Conservation (phyloP, 1,139 yeast genomes). For the Yamadazyma diospyri region DNA sequence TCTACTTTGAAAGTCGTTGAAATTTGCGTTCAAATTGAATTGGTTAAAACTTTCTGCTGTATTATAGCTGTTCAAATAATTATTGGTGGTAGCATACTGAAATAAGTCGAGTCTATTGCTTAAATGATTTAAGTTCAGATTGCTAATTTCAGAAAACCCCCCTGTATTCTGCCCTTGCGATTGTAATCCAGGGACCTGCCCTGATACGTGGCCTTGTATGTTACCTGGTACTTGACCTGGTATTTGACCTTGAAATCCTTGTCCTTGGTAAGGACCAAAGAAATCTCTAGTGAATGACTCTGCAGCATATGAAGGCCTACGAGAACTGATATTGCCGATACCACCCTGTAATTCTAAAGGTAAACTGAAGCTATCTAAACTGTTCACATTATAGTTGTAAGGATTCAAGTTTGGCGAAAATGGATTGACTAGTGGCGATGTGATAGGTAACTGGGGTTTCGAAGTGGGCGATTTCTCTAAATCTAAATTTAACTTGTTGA, state of each 20-base stretch:
- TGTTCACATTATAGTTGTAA: constrained; percentile 4
- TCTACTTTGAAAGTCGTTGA: constrained; percentile 41
- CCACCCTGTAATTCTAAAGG: constrained; percentile 66
- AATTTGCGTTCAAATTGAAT: constrained; percentile 33
- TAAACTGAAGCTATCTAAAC: constrained; percentile 34
- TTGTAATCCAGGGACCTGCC: neutral
- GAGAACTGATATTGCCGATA: constrained; percentile 53
- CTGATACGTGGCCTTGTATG: constrained; percentile 1
- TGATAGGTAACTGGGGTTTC: constrained; percentile 11
- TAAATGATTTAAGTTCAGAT: constrained; percentile 1
- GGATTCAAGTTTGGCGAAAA: constrained; percentile 14
- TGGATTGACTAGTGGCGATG: constrained; percentile 15
- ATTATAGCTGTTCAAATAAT: constrained; percentile 19
- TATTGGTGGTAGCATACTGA: constrained; percentile 16
- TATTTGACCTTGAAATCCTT: neutral
- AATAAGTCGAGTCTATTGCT: constrained; percentile 10
- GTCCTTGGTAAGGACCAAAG: constrained; percentile 2
- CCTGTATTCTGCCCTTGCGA: neutral
- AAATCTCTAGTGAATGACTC: constrained; percentile 48
- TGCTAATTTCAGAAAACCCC: neutral
- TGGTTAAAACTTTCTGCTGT: constrained; percentile 36
- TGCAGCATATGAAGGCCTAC: constrained; percentile 66
- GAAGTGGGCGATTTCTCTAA: constrained; percentile 16
- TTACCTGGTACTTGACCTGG: neutral
- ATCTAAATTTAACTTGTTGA: constrained; percentile 24